Evolutionary conservation across 2,329 filamentous ascomycete species (phyloP), one percentile per base, ranked within the genome.

Genomic region (Epichloe festucae): DNA sequence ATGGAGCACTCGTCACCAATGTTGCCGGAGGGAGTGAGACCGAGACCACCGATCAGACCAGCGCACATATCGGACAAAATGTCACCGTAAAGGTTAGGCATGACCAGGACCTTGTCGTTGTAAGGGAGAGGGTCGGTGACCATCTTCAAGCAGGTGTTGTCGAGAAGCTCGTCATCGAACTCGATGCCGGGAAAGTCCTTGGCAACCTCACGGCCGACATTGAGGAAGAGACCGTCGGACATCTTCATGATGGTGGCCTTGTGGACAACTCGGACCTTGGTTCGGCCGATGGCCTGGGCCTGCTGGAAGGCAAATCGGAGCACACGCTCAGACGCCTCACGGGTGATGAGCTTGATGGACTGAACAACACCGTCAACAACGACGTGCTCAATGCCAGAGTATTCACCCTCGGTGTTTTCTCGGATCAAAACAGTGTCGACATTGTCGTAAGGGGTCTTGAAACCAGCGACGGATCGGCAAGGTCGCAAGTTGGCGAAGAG

Each of bases 161-260:
- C 93, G 62, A 98, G 85, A 59, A 98, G 82, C 80, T 98, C 93
- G 63, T 88, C 88, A 67, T 97, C 91, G 69, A 98, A 97, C 75
- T 96, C 87, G 65, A 98, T 88, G 62, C 84, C 78, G 58, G 93
- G 93, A 81, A 87, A 98, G 68, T 97, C 90, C 82, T 95, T 95
- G 70, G 89, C 79, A 60, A 98, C 82, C 56, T 93, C 81, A 61
- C 83, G 77, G 62, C 85, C 93, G 56, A 86, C 89, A 71, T 80
- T 87, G 62, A 98, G 81, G 84, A 98, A 98, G 56, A 98, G 87
- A 75, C 93, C 93, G 71, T 98, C 93, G 68, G 86, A 91, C 88
- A 96, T 95, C 84, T 98, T 98, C 93, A 98, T 98, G 77, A 98
- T 98, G 67, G 93, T 97, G 70, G 93, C 93, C 82, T 98, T 98